A percentile compares a stretch with the other conserved stretches of the same genome.
Evolutionary conservation across 495 filamentous ascomycete species (phyloP).

Genomic region (Penicillium tannophilum): DNA sequence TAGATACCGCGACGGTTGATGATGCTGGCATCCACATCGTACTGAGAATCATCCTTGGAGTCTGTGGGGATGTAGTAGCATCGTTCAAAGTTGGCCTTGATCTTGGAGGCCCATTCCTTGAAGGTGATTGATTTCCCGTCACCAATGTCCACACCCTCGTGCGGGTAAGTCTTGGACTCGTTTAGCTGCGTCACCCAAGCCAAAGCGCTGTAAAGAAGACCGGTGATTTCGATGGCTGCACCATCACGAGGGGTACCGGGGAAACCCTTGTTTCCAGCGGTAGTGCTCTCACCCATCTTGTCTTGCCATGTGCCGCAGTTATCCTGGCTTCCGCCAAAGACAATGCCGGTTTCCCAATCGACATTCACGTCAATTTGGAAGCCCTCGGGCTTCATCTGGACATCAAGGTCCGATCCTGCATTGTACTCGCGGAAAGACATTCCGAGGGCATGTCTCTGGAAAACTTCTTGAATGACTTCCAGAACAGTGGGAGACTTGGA

Average conservation of each 20-base stretch:
- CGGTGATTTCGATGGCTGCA: constrained; percentile 92
- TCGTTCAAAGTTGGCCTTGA: constrained; percentile 85
- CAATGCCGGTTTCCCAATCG: constrained; percentile 89
- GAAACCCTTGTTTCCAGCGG: constrained; percentile 88
- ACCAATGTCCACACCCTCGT: constrained; percentile 67
- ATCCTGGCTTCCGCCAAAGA: constrained; percentile 89
- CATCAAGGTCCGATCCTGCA: constrained; percentile 81
- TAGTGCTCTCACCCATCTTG: constrained; percentile 98
- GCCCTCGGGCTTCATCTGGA: constrained; percentile 89
- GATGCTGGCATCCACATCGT: constrained; percentile 77
- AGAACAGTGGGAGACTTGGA: constrained; percentile 76
- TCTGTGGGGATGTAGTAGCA: constrained; percentile 82
- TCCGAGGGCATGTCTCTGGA: constrained; percentile 87
- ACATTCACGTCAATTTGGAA: constrained; percentile 90
- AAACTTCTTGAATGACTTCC: constrained; percentile 88
- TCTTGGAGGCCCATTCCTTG: constrained; percentile 74
- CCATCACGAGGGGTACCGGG: constrained; percentile 96
- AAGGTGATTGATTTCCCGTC: constrained; percentile 65
- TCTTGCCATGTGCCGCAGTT: constrained; percentile 99
- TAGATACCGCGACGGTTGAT: constrained; percentile 94
- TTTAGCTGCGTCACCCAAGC: constrained; percentile 73
- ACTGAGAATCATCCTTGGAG: constrained; percentile 65
- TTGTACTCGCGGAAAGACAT: constrained; percentile 94
- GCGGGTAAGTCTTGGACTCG: constrained; percentile 65
- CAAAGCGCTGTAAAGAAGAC: constrained; percentile 85